These are phyloP conservation scores for Lepidium sativum DNA, from an alignment of 345 rosid species.

Conservation along the genomic window DNA sequence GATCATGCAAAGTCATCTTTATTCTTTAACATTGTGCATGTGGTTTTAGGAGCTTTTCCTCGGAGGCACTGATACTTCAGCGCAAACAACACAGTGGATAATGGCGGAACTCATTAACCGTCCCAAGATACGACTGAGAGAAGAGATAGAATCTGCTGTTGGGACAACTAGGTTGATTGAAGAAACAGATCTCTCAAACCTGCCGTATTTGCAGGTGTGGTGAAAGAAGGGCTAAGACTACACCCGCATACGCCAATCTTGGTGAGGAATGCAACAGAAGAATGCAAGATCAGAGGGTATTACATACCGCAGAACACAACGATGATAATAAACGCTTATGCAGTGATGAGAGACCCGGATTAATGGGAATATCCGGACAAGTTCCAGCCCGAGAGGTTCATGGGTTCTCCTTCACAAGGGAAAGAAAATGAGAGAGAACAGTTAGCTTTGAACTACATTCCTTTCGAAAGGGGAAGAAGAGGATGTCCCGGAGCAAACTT, in stretches of 20 bases:
- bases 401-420: conserved; percentile 5
- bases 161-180: conserved; percentile 21
- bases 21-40: background rate
- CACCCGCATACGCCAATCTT: conserved; percentile 20
- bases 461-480: conserved; percentile 31
- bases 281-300: conserved; percentile 25
- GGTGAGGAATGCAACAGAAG: conserved; percentile 12
- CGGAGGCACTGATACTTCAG: conserved; percentile 30
- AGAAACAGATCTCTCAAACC: conserved; percentile 23
- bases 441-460: conserved; percentile 16
- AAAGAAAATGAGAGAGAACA: conserved; percentile 4
- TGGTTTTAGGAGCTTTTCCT: conserved; percentile 25
- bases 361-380: conserved; percentile 26
- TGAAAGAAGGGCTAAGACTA: conserved; percentile 30
- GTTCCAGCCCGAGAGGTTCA: conserved; percentile 30
- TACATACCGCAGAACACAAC: conserved; percentile 24
- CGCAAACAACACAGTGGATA: conserved; percentile 29
- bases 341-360: conserved; percentile 32
- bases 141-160: conserved; percentile 29
- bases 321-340: conserved; percentile 21
- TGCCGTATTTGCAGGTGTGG: conserved; percentile 26
- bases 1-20: background rate
- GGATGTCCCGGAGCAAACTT: conserved; percentile 26
- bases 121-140: conserved; percentile 23
- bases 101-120: conserved; percentile 33